A percentile compares a stretch with the other conserved stretches of the same genome.
These are phyloP conservation scores for Batkoa obscura DNA, from an alignment of 371 early-diverging fungal genomes.

Conservation along the genomic window DNA sequence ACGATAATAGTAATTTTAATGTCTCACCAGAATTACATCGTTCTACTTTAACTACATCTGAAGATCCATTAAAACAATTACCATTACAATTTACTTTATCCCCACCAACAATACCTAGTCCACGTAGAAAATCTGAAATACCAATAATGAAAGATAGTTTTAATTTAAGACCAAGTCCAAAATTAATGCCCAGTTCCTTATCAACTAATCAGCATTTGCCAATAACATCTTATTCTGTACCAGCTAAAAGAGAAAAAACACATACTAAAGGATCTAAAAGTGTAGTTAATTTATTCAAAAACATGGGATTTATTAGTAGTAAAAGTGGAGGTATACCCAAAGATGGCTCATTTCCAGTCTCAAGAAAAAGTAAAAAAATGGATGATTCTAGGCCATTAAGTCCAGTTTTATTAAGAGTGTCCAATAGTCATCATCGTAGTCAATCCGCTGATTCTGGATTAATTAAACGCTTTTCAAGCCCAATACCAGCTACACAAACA, in stretches of 20 bases:
- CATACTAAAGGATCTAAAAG: not conserved
- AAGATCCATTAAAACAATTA: not conserved
- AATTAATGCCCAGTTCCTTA: not conserved
- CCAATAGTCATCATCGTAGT: conserved; percentile 3
- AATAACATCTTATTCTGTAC: not conserved
- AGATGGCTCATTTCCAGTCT: too few species aligned
- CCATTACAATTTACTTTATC: not conserved
- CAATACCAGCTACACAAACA: not conserved
- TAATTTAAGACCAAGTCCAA: not conserved
- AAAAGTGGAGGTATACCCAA: not conserved
- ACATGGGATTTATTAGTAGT: not conserved
- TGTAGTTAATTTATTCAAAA: not conserved
- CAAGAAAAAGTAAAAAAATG: not conserved
- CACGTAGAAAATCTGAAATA: conserved; percentile 2
- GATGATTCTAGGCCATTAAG: not conserved
- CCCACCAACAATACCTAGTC: not conserved
- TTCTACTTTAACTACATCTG: not conserved
- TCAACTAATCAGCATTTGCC: not conserved
- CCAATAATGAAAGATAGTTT: too few species aligned
- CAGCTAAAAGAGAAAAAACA: not conserved
- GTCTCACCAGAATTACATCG: too few species aligned
- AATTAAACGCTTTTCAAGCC: not conserved
- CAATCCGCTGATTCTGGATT: conserved; percentile 1
- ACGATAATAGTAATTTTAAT: too few species aligned
- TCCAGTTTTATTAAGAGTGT: not conserved